Evolutionary conservation across 495 filamentous ascomycete species (phyloP), one percentile per base, ranked within the genome.

Genomic region (Penicillium ucsense): DNA sequence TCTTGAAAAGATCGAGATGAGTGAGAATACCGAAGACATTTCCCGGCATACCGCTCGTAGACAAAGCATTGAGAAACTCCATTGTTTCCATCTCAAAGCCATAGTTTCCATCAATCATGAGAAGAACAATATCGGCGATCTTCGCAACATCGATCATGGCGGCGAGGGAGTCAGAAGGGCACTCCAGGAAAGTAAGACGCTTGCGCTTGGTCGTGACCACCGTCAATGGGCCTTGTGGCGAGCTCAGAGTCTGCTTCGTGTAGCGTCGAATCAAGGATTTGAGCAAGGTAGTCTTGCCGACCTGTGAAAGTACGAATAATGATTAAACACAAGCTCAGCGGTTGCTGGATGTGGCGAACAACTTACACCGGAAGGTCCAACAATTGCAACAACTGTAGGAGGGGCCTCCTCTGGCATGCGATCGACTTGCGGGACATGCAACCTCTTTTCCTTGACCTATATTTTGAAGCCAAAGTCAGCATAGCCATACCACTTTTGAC

Each of bases 31-130:
- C 94, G 60, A 97, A 97, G 20, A 98, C 88, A 56, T 98, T 98
- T 50, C 90, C 91, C 6, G 92, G 92, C 88, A 98, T 94, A 63
- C 92, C 92, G 44, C 85, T 91, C 7, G 88, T 77, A 5, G 86
- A 81, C 45, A 97, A 70, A 38, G 94, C 82, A 56, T 95, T 96
- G 58, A 98, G 66, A 55, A 98, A 98, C 65, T 98, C 92, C 94
- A 98, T 97, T 2, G 92, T 98, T 71, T 98, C 92, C 92, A 98
- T 98, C 70, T 98, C 92, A 57, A 97, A 98, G 3, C 92, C 92
- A 61, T 83, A 98, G 68, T 96, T 96, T 34, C 90, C 94, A 61
- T 98, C 92, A 49, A 98, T 97, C 87, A 98, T 88, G 31, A 98
- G 71, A 29, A 98, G 70, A 3, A 98, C 88, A 52, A 97, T 96